Base-by-base conservation (phyloP, 345 rosid genomes). In the Acer saccharum region DNA sequence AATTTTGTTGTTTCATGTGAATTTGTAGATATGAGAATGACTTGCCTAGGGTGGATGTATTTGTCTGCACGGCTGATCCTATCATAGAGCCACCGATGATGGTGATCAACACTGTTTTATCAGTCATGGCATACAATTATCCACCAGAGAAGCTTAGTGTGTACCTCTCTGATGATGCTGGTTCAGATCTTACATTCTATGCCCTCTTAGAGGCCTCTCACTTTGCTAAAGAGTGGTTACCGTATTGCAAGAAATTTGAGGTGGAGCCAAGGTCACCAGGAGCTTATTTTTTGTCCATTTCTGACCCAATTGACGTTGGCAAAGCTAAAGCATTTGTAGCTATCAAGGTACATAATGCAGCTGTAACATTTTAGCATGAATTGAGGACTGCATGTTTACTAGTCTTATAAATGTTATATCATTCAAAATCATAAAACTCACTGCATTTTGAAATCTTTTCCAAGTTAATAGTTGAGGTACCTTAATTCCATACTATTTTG, bases 11-110 rank as follows among this genome's bases (percentile, higher is more conserved):
- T 35, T 35, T 35, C 6, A 4, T 35, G 39, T 35, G 39, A 4
- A 35, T 35, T 35, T 35, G 39, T 35, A 82, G 85, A 60, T 75
- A 80, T 13, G 76, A 78, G 35, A 74, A 76, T 11, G 69, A 74
- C 58, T 73, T 87, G 29, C 88, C 86, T 0, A 60, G 73, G 2
- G 81, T 83, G 2, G 89, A 84, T 39, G 67, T 81, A 7, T 87
- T 84, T 14, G 78, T 84, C 17, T 87, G 89, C 87, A 87, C 90
- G 32, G 88, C 88, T 0, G 86, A 87, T 46, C 88, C 83, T 12
- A 6, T 9, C 2, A 63, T 79, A 23, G 90, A 87, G 82, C 88
- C 90, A 32, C 86, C 88, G 2, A 74, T 35, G 3, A 6, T 87
- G 86, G 88, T 83, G 75, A 48, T 84, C 4, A 79, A 77, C 79